These are phyloP conservation scores for Rhizoclosmatium hyalinum DNA, from an alignment of 371 early-diverging fungal species.

Conservation along the genomic window DNA sequence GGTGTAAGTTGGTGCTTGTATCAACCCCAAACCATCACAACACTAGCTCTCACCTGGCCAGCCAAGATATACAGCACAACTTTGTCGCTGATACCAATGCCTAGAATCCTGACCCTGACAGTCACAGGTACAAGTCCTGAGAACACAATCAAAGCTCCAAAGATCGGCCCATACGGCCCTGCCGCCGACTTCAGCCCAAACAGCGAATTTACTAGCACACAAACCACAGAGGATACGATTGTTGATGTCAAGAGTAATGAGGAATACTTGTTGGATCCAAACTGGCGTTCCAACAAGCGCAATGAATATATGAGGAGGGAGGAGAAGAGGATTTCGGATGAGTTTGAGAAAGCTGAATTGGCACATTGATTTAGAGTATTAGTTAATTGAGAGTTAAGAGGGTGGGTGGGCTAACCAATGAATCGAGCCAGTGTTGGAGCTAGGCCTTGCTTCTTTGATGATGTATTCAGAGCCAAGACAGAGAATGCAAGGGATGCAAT, in stretches of 20 bases:
- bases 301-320: constrained; percentile 67
- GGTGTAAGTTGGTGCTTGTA: not conserved
- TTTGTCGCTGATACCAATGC: constrained; percentile 70
- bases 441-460: constrained; percentile 32
- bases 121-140: constrained; percentile 64
- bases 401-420: not conserved
- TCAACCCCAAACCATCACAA: not conserved
- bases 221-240: constrained; percentile 59
- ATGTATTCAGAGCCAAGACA: constrained; percentile 61
- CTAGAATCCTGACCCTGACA: constrained; percentile 69
- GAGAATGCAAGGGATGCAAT: constrained; percentile 64
- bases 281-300: constrained; percentile 76
- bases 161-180: constrained; percentile 73
- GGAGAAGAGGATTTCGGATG: constrained; percentile 74
- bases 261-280: constrained; percentile 73
- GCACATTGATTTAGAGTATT: not conserved
- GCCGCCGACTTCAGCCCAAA: constrained; percentile 65
- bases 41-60: constrained; percentile 53
- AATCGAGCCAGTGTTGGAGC: not conserved
- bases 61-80: constrained; percentile 67
- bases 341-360: constrained; percentile 59
- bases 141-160: constrained; percentile 58
- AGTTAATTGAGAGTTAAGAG: not conserved
- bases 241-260: constrained; percentile 68
- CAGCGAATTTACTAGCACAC: constrained; percentile 49